These are phyloP conservation scores for Wallacemonas sp. DNA, from an alignment of 208 protist species.

Conservation along the genomic window DNA sequence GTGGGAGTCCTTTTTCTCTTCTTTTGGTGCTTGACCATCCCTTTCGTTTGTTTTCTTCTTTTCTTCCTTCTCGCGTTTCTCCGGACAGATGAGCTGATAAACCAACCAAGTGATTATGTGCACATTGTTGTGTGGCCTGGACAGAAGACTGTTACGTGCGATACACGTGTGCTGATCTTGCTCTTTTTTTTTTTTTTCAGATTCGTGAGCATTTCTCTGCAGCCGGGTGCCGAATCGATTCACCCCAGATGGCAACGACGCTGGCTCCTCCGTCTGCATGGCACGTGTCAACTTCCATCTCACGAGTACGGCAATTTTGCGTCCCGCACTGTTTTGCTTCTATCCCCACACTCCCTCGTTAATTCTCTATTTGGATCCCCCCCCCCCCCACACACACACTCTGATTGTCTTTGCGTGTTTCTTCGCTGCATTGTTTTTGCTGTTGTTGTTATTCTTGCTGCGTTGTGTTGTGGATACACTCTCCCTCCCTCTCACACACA, in stretches of 20 bases:
- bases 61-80: not conserved
- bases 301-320: too few relatives aligned
- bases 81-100: not conserved
- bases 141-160: too few relatives aligned
- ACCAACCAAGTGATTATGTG: not conserved
- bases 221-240: too few relatives aligned
- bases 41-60: not conserved
- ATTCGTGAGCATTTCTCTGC: too few relatives aligned
- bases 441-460: not conserved
- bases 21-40: too few relatives aligned
- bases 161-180: not conserved
- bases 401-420: not conserved
- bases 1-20: not conserved
- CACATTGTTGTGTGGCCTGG: too few relatives aligned
- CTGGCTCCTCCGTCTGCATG: too few relatives aligned
- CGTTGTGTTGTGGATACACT: not conserved
- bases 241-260: too few relatives aligned
- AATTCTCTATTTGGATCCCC: constrained; percentile 10
- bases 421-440: constrained; percentile 4
- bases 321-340: constrained; percentile 5
- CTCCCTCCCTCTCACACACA: too few relatives aligned
- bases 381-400: not conserved
- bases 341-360: too few relatives aligned
- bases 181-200: not conserved
- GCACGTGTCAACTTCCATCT: too few relatives aligned